phyloP scores from a whole-genome alignment of 495 filamentous ascomycete genomes.

The Lindgomyces ingoldianus region DNA sequence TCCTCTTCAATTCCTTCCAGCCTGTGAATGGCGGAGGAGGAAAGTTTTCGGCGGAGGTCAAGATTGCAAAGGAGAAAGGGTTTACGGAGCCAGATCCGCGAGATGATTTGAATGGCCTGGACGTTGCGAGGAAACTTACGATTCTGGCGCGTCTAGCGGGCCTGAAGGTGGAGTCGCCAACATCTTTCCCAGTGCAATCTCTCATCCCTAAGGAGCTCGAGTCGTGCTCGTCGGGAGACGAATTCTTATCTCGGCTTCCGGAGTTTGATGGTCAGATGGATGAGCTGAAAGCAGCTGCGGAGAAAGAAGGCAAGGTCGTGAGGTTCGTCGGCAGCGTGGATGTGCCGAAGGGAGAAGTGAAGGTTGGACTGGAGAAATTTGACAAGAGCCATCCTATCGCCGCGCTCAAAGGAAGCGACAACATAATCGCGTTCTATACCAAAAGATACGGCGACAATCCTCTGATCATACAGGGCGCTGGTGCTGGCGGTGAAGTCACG shows the following conservation, averaged over 20 bases:
- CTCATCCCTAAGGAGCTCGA: slow-evolving; percentile 85
- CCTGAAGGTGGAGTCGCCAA: slow-evolving; percentile 71
- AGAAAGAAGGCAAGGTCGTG: slow-evolving; percentile 85
- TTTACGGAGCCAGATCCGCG: slow-evolving; percentile 97
- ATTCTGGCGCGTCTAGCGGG: slow-evolving; percentile 86
- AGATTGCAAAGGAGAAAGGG: slow-evolving; percentile 87
- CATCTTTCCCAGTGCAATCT: slow-evolving; percentile 86
- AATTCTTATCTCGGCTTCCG: slow-evolving; percentile 76
- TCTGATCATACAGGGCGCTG: slow-evolving; percentile 90
- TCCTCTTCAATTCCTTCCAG: slow-evolving; percentile 94
- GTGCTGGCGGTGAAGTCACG: slow-evolving; percentile 91
- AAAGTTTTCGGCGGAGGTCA: slow-evolving; percentile 84
- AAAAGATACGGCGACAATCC: slow-evolving; percentile 88
- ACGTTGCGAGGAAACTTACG: slow-evolving; percentile 94
- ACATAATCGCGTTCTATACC: slow-evolving; percentile 97
- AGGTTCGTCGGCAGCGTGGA: slow-evolving; percentile 94
- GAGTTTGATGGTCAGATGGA: slow-evolving; percentile 86
- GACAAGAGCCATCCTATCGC: slow-evolving; percentile 71
- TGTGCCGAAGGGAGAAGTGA: slow-evolving; percentile 69
- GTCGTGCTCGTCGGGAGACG: slow-evolving; percentile 66
- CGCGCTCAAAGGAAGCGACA: slow-evolving; percentile 91
- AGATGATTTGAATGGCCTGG: slow-evolving; percentile 93
- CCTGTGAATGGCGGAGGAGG: slow-evolving; percentile 49
- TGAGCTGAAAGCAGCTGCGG: slow-evolving; percentile 71
- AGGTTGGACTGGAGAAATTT: slow-evolving; percentile 81